phyloP scores from a whole-genome alignment of 352 stramenopile species.

The Phytophthora melonis region DNA sequence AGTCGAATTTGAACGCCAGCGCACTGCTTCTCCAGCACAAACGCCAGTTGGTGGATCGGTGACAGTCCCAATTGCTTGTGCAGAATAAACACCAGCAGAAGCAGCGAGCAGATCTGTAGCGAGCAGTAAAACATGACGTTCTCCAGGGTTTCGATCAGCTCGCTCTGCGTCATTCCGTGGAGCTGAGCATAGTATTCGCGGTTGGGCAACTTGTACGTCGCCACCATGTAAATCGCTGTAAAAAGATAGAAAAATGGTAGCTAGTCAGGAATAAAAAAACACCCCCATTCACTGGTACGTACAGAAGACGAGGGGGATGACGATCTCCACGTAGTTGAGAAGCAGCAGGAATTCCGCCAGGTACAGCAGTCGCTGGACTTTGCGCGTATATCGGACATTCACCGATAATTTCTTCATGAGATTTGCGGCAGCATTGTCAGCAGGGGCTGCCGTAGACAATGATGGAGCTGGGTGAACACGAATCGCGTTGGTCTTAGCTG shows the following conservation, averaged over 20 bases:
- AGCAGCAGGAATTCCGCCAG: not conserved
- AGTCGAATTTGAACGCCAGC: not conserved
- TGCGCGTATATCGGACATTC: not conserved
- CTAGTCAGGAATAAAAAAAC: too few relatives aligned
- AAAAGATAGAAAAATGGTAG: not conserved
- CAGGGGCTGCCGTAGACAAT: not conserved
- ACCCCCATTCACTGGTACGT: not conserved
- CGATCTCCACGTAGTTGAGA: conserved; percentile 1
- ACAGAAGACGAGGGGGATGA: not conserved
- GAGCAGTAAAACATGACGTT: conserved; percentile 2
- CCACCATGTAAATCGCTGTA: not conserved
- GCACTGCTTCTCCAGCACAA: conserved; percentile 3
- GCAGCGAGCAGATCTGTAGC: not conserved
- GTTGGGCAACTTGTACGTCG: not conserved
- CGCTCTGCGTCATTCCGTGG: not conserved
- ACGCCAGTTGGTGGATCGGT: not conserved
- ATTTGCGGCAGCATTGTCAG: not conserved
- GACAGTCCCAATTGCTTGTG: not conserved
- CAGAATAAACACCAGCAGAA: not conserved
- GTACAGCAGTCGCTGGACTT: not conserved
- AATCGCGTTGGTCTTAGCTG: not conserved
- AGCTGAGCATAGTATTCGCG: not conserved
- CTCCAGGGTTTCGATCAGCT: not conserved
- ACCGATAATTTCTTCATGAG: not conserved
- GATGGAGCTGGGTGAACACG: not conserved